phyloP scores from a whole-genome alignment of 1,284 basidiomycete genomes.

The Boletellus dicymbophilus region DNA sequence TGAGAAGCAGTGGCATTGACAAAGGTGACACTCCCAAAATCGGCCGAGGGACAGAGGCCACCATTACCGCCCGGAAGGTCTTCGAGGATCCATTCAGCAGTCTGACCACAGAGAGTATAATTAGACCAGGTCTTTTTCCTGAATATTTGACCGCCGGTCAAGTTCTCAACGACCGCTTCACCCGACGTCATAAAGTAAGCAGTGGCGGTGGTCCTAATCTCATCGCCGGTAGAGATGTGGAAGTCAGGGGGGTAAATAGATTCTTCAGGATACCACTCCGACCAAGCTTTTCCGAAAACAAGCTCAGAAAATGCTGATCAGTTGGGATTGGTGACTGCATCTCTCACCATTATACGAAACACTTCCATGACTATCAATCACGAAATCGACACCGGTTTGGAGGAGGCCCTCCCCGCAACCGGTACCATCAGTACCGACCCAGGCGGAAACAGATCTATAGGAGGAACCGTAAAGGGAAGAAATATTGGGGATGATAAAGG shows the following conservation, averaged over 20 bases:
- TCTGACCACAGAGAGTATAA: slow-evolving; percentile 17
- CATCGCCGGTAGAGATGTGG: slow-evolving; percentile 11
- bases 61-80: slow-evolving; percentile 12
- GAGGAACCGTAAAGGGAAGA: slow-evolving; percentile 1
- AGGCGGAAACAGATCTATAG: slow-evolving; percentile 18
- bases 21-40: no score
- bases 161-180: slow-evolving; percentile 16
- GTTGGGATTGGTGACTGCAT: no score
- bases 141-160: slow-evolving; percentile 9
- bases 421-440: slow-evolving; percentile 28
- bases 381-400: slow-evolving; percentile 24
- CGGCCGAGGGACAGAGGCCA: slow-evolving; percentile 1
- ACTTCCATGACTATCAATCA: not conserved
- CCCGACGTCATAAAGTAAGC: slow-evolving; percentile 23
- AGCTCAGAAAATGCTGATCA: no score
- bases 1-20: no score
- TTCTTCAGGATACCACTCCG: slow-evolving; percentile 18
- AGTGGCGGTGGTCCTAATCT: slow-evolving; percentile 15
- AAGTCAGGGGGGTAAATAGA: slow-evolving; percentile 17
- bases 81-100: slow-evolving; percentile 29
- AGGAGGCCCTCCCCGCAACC: slow-evolving; percentile 14
- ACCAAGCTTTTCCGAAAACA: slow-evolving; percentile 20
- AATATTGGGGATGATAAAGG: slow-evolving; percentile 20
- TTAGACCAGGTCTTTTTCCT: slow-evolving; percentile 9
- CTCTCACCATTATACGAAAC: slow-evolving; percentile 19